phyloP scores from a whole-genome alignment of 768 basidiomycete genomes.

The Trametes villosa region DNA sequence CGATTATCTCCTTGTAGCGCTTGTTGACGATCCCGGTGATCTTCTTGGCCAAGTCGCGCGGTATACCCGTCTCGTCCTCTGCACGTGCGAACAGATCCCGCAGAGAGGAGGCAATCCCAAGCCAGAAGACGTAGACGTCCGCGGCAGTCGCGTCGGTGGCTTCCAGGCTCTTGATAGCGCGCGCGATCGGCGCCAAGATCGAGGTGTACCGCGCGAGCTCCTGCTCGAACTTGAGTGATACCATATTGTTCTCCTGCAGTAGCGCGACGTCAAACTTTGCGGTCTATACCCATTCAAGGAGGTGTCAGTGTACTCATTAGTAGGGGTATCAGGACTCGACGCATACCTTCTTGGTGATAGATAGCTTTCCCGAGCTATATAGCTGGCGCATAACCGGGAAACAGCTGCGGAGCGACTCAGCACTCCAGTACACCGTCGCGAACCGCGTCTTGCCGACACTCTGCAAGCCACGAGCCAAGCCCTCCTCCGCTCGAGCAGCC shows the following conservation, averaged over 20 bases:
- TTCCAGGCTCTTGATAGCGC: slow-evolving; percentile 8
- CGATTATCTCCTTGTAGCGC: slow-evolving; percentile 5
- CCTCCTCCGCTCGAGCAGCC: background rate
- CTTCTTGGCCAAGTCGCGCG: background rate
- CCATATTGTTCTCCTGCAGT: slow-evolving; percentile 1
- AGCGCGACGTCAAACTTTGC: slow-evolving; percentile 1
- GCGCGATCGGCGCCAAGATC: slow-evolving; percentile 1
- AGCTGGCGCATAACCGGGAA: too few species aligned
- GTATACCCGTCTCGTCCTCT: background rate
- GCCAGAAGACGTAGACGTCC: slow-evolving; percentile 8
- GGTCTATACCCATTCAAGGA: too few species aligned
- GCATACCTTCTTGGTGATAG: too few species aligned
- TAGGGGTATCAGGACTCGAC: too few species aligned
- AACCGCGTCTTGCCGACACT: background rate
- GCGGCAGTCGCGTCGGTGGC: slow-evolving; percentile 9
- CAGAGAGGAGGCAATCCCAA: background rate
- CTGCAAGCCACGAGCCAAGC: background rate
- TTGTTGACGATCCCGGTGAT: slow-evolving; percentile 3
- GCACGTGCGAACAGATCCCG: background rate
- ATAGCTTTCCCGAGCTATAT: too few species aligned
- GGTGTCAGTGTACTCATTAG: too few species aligned
- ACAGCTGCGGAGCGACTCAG: too few species aligned
- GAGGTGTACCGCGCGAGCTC: background rate
- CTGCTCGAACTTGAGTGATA: slow-evolving; percentile 5
- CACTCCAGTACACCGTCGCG: background rate